phyloP scores from a whole-genome alignment of 164 flowering plant species.

The Magnolia kwangsiensis region DNA sequence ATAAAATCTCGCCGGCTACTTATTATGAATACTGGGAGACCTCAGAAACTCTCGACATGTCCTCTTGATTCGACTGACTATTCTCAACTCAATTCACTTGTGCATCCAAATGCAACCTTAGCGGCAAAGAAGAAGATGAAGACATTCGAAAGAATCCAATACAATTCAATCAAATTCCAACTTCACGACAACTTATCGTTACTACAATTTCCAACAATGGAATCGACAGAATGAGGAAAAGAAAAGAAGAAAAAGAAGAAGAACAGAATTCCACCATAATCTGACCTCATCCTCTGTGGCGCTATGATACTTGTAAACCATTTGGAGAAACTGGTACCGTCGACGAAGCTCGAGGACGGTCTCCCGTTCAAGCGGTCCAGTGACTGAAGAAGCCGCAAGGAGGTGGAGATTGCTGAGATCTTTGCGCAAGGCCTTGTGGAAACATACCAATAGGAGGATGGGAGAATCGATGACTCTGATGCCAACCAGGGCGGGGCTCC shows the following conservation, averaged over 20 bases:
- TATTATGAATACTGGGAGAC: too few relatives aligned
- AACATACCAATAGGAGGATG: constrained; percentile 48
- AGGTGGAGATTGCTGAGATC: constrained; percentile 49
- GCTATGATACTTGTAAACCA: constrained; percentile 59
- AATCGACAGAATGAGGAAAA: neutral
- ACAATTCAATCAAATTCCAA: neutral
- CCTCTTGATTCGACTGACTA: too few relatives aligned
- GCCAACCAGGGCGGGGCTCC: constrained; percentile 10
- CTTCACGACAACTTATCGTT: neutral
- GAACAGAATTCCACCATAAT: neutral
- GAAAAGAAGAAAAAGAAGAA: too few relatives aligned
- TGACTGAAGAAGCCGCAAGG: constrained; percentile 11
- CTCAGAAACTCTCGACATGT: too few relatives aligned
- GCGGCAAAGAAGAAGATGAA: neutral
- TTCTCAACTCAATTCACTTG: neutral
- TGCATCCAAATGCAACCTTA: neutral
- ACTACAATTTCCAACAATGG: neutral
- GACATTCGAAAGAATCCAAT: neutral
- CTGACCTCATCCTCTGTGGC: constrained; percentile 82
- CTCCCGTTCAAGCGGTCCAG: constrained; percentile 25
- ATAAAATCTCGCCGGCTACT: too few relatives aligned
- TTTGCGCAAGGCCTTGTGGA: constrained; percentile 63
- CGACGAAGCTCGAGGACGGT: constrained; percentile 28
- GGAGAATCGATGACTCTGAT: constrained; percentile 52
- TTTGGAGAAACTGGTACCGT: constrained; percentile 53